Percentiles rank a stretch among this genome's conserved stretches.
These are phyloP conservation scores for Phyllosticta paracitricarpa DNA, from an alignment of 2,329 filamentous ascomycete genomes.

Conservation along the genomic window DNA sequence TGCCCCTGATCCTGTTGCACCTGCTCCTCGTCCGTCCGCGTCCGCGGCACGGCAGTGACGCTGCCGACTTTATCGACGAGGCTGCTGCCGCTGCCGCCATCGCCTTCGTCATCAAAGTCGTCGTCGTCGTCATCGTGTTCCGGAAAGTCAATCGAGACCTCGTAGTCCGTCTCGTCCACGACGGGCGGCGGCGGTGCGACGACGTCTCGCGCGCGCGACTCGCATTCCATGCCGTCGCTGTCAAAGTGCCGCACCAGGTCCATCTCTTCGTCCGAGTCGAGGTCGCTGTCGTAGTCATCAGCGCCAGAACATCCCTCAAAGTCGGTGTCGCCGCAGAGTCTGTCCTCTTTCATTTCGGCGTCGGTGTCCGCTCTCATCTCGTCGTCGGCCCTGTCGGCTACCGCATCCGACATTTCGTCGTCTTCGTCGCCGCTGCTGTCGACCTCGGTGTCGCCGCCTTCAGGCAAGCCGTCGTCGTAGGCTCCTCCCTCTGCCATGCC, in stretches of 20 bases:
- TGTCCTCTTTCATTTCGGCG: background rate
- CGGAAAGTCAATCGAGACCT: no score
- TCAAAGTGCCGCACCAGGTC: no score
- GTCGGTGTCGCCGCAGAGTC: background rate
- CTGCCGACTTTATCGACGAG: no score
- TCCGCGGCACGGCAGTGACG: no score
- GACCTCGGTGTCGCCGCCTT: conserved; percentile 24
- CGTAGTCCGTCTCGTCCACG: no score
- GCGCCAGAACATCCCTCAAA: background rate
- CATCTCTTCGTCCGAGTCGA: background rate
- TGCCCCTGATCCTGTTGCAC: no score
- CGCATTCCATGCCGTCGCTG: no score
- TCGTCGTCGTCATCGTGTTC: no score
- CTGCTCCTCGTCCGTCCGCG: no score
- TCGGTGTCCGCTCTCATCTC: conserved; percentile 15
- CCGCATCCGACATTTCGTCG: conserved; percentile 16
- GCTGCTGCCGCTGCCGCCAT: no score
- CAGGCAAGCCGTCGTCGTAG: conserved; percentile 12
- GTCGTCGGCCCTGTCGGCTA: background rate
- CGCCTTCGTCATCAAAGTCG: no score
- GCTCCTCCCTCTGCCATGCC: conserved; percentile 24
- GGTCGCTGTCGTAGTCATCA: background rate
- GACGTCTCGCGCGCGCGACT: background rate
- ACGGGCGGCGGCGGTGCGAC: no score
- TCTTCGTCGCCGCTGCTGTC: conserved; percentile 20